These are phyloP conservation scores for Stemphylium vesicarium DNA, from an alignment of 2,329 filamentous ascomycete species.

Conservation along the genomic window DNA sequence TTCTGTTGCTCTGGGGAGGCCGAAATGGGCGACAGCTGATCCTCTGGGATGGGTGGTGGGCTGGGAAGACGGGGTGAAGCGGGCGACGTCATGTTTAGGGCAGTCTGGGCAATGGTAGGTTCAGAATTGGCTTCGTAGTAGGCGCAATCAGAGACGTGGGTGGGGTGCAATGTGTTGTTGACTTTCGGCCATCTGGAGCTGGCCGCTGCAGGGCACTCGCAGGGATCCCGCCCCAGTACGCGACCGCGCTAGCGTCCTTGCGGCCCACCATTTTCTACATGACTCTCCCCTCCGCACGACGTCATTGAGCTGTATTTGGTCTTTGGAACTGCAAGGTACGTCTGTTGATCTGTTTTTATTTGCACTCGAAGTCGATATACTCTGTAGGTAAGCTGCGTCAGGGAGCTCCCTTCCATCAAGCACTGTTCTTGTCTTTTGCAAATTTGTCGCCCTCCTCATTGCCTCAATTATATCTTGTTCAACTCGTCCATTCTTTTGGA, in stretches of 20 bases:
- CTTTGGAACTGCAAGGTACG: not conserved
- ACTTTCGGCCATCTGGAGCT: conserved; percentile 17
- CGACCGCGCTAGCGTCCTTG: conserved; percentile 9
- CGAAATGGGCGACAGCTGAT: conserved; percentile 82
- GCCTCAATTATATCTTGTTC: not conserved
- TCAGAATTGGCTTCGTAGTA: not conserved
- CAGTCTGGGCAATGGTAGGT: not conserved
- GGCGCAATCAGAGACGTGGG: not conserved
- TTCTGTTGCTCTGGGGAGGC: conserved; percentile 65
- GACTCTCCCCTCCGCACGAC: conserved; percentile 14
- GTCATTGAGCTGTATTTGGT: conserved; percentile 3
- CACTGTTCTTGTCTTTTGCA: not conserved
- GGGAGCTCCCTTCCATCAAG: not conserved
- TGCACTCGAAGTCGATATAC: not conserved
- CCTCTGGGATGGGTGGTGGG: conserved; percentile 92
- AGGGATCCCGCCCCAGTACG: conserved; percentile 12
- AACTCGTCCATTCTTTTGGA: too few relatives aligned
- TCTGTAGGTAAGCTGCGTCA: not conserved
- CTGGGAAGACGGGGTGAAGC: conserved; percentile 89
- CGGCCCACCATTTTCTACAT: conserved; percentile 7
- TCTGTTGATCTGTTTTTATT: not conserved
- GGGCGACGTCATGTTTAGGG: conserved; percentile 34
- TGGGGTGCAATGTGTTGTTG: conserved; percentile 20
- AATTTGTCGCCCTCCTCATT: not conserved
- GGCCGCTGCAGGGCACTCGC: conserved; percentile 26